Evolutionary conservation across 1,284 basidiomycete genomes (phyloP).

Genomic region (Thelephora terrestris): DNA sequence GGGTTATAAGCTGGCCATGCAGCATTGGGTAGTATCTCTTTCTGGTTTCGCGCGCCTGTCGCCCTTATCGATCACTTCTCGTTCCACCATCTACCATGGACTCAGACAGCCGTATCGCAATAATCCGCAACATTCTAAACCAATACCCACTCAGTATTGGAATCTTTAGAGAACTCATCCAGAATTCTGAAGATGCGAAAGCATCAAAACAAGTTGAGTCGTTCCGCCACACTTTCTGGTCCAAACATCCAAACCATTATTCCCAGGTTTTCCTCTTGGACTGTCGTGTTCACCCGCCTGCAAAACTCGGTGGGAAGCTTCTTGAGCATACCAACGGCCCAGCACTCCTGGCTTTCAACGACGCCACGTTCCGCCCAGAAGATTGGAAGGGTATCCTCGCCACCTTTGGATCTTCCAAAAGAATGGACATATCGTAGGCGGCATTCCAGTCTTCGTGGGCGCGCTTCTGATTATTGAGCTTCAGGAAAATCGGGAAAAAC

Average conservation of each 20-base stretch:
- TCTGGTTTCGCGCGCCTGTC: no score
- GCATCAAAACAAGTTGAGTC: conserved; percentile 19
- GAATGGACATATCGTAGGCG: conserved; percentile 30
- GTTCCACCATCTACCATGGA: no score
- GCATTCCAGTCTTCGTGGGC: no score
- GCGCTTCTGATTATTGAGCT: no score
- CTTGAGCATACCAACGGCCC: conserved; percentile 32
- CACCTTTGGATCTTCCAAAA: conserved; percentile 39
- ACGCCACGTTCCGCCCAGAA: conserved; percentile 27
- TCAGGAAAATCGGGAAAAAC: conserved; percentile 43
- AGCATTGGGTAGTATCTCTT: no score
- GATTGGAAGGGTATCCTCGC: conserved; percentile 37
- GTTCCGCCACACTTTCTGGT: neutral
- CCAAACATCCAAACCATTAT: neutral
- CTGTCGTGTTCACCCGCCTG: conserved; percentile 19
- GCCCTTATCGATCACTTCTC: no score
- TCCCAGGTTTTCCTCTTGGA: conserved; percentile 34
- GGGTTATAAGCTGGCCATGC: conserved; percentile 32
- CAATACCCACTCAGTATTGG: conserved; percentile 34
- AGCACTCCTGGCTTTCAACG: conserved; percentile 36
- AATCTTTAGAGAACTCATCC: conserved; percentile 33
- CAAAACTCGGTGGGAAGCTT: conserved; percentile 18
- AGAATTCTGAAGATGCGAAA: conserved; percentile 39
- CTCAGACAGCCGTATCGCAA: no score
- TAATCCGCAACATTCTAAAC: conserved; percentile 27